These are phyloP conservation scores for Capsicum rhomboideum DNA, from an alignment of 257 asterid genomes.

Conservation along the genomic window DNA sequence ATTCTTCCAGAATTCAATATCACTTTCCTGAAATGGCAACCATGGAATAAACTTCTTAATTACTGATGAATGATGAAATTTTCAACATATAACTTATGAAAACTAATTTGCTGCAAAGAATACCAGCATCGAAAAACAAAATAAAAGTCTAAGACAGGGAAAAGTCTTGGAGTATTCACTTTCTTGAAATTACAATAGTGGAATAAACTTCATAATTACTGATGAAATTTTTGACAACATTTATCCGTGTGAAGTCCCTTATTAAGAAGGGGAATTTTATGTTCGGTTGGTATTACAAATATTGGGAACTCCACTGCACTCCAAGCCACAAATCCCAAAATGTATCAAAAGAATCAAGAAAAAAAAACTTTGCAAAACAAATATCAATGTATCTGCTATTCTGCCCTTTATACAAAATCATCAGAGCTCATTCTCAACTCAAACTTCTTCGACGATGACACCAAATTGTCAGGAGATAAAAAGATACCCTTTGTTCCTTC, in stretches of 20 bases:
- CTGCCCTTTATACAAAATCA: conserved; percentile 43
- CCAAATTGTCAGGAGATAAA: conserved; percentile 10
- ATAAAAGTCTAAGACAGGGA: background rate
- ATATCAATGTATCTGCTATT: conserved; percentile 26
- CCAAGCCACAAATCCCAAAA: conserved; percentile 34
- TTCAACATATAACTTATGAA: background rate
- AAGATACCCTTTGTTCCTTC: background rate
- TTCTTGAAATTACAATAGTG: background rate
- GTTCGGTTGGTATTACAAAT: conserved; percentile 34
- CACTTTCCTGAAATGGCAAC: background rate
- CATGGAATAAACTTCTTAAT: background rate
- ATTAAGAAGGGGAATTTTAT: conserved; percentile 29
- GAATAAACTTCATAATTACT: background rate
- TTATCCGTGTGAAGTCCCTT: conserved; percentile 31
- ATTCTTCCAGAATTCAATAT: no score
- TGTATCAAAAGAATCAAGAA: conserved; percentile 59
- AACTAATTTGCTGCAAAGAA: background rate
- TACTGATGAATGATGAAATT: background rate
- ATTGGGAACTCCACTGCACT: conserved; percentile 3
- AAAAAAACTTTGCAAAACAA: conserved; percentile 33
- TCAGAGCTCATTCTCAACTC: conserved; percentile 26
- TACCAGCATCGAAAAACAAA: background rate
- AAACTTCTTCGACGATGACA: conserved; percentile 6
- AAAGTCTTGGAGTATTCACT: background rate
- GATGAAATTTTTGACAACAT: conserved; percentile 7